A percentile compares a stretch with the other conserved stretches of the same genome.
These are phyloP conservation scores for Pythium rishiriense DNA, from an alignment of 352 stramenopile genomes.

Conservation along the genomic window DNA sequence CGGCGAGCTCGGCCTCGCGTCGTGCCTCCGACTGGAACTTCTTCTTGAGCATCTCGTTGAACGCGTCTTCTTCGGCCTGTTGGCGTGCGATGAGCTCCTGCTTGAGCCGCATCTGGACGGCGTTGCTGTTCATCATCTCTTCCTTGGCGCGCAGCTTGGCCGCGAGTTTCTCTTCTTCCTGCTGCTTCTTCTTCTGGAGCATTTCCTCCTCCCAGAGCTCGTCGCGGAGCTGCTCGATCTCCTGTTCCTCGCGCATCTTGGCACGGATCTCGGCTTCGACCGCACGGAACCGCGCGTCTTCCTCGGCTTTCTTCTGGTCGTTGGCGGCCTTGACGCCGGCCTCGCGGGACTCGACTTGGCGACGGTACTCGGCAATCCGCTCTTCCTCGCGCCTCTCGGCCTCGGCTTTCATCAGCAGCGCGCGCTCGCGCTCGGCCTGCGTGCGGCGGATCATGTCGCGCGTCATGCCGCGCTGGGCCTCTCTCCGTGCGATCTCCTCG, in stretches of 20 bases:
- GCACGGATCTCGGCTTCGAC: conserved; percentile 87
- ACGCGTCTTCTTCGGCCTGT: conserved; percentile 63
- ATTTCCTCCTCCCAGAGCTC: conserved; percentile 93
- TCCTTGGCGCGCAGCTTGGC: conserved; percentile 79
- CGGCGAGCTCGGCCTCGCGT: conserved; percentile 63
- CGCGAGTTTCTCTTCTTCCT: conserved; percentile 69
- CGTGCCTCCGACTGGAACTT: conserved; percentile 67
- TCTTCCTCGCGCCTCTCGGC: conserved; percentile 42
- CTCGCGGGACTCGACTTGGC: conserved; percentile 48
- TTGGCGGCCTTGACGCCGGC: conserved; percentile 56
- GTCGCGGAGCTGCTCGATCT: conserved; percentile 86
- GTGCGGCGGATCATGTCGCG: conserved; percentile 57
- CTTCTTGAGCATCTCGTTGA: conserved; percentile 63
- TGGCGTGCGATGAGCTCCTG: conserved; percentile 56
- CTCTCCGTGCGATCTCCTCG: conserved; percentile 60
- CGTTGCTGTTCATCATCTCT: conserved; percentile 87
- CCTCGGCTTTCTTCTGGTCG: conserved; percentile 63
- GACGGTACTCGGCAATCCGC: conserved; percentile 52
- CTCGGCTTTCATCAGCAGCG: conserved; percentile 30
- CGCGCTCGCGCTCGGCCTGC: conserved; percentile 41
- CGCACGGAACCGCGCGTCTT: conserved; percentile 68
- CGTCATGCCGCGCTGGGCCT: conserved; percentile 59
- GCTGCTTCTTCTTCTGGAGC: conserved; percentile 63
- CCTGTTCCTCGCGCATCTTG: conserved; percentile 81
- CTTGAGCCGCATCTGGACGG: conserved; percentile 59